Base-by-base conservation (phyloP, 2,329 filamentous ascomycete genomes). In the Pestalotiopsis sp. region DNA sequence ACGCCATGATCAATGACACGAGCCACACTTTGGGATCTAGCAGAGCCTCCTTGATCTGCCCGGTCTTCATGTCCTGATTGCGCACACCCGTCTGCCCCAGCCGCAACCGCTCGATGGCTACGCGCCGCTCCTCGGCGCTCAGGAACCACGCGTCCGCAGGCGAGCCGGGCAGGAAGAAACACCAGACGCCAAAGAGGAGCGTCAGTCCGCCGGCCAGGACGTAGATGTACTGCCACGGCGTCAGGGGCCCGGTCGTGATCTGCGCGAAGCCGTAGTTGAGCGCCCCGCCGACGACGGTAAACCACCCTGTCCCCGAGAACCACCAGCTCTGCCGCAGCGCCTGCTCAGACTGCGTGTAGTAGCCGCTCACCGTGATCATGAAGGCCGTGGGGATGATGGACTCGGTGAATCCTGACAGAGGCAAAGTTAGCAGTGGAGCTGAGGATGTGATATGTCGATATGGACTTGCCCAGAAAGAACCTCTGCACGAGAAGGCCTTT, bases 151-250 rank as follows among this genome's bases (percentile, higher is more conserved):
- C 92, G 0, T 85, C 84, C 0, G 88, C 87, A 0, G 91, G 90
- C 1, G 88, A 91, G 71, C 89, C 88, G 0, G 92, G 91, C 66
- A 92, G 81, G 9, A 83, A 82, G 73, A 92, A 92, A 78, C 91
- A 93, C 74, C 85, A 84, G 0, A 90, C 67, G 0, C 90, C 91
- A 72, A 91, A 92, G 0, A 91, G 61, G 49, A 92, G 87, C 0
- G 91, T 92, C 64, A 92, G 74, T 0, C 81, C 82, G 0, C 90
- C 90, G 0, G 90, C 89, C 20, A 92, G 80, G 13, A 93, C 81
- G 75, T 92, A 93, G 69, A 93, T 90, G 73, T 91, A 92, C 80
- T 92, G 90, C 91, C 91, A 94, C 3, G 85, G 81, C 57, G 82
- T 84, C 57, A 92, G 78, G 0, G 79, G 75, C 0, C 87, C 88